phyloP scores from a whole-genome alignment of 202 grass and related monocot genomes.

The Schoenoplectus triqueter region DNA sequence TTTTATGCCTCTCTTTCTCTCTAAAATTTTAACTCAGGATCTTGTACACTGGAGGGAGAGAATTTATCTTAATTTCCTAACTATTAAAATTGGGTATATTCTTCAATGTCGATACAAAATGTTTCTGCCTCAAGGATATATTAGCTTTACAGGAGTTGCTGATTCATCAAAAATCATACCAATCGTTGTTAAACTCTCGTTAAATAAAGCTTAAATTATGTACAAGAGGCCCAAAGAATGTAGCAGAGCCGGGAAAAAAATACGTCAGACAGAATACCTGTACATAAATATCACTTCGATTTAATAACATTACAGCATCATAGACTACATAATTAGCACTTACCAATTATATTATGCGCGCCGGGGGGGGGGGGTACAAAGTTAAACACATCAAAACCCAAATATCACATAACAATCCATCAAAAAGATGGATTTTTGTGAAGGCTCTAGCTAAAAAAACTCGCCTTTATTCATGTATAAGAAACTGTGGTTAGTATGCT shows the following conservation, averaged over 20 bases:
- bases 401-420: not conserved
- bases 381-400: not conserved
- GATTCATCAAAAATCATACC: too few species aligned
- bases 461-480: constrained; percentile 28
- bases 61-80: not conserved
- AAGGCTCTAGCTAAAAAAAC: not conserved
- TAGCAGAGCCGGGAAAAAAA: too few species aligned
- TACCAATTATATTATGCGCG: not conserved
- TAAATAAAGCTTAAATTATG: too few species aligned
- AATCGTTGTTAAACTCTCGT: too few species aligned
- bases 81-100: too few species aligned
- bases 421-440: constrained; percentile 8
- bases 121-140: too few species aligned
- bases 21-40: not conserved
- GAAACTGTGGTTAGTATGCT: constrained; percentile 9
- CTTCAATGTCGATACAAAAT: too few species aligned
- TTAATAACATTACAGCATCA: constrained; percentile 4
- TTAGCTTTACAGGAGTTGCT: too few species aligned
- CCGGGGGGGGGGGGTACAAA: not conserved
- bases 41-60: not conserved
- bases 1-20: not conserved
- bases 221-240: too few species aligned
- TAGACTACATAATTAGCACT: not conserved
- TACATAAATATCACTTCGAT: too few species aligned
- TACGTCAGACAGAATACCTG: too few species aligned